A percentile compares a stretch with the other conserved stretches of the same genome.
Evolutionary conservation across 768 basidiomycete species (phyloP).

Genomic region (Termitomyces sp.): DNA sequence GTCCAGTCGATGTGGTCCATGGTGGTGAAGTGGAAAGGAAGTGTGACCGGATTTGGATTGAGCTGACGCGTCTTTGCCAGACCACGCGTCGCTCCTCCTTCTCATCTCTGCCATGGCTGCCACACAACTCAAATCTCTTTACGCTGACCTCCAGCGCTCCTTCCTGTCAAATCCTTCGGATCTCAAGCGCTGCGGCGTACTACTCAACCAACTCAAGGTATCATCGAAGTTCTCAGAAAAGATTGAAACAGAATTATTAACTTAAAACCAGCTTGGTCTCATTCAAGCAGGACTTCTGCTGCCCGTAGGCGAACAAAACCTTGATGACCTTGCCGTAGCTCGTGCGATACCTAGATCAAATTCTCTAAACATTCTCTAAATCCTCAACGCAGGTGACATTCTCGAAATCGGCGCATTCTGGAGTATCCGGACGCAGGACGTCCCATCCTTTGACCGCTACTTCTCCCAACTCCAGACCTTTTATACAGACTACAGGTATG

Average conservation of each 20-base stretch:
- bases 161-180: conserved; percentile 67
- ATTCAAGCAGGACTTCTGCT: conserved; percentile 75
- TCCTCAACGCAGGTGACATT: conserved; percentile 65
- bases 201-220: conserved; percentile 79
- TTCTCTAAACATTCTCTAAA: background rate
- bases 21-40: conserved; percentile 22
- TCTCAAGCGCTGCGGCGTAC: conserved; percentile 57
- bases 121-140: conserved; percentile 52
- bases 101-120: conserved; percentile 40
- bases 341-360: conserved; percentile 35
- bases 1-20: conserved; percentile 78
- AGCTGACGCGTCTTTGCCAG: conserved; percentile 17
- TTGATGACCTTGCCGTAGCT: conserved; percentile 67
- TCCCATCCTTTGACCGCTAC: conserved; percentile 93
- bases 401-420: conserved; percentile 95
- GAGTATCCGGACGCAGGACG: conserved; percentile 84
- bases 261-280: conserved; percentile 56
- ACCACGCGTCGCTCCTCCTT: conserved; percentile 32
- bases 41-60: conserved; percentile 16
- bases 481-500: conserved; percentile 80
- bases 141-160: conserved; percentile 62
- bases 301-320: conserved; percentile 61
- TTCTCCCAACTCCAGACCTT: conserved; percentile 88
- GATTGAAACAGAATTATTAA: conserved; percentile 1
- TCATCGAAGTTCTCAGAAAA: background rate